phyloP scores from a whole-genome alignment of 257 asterid species.

The Lycium barbarum region DNA sequence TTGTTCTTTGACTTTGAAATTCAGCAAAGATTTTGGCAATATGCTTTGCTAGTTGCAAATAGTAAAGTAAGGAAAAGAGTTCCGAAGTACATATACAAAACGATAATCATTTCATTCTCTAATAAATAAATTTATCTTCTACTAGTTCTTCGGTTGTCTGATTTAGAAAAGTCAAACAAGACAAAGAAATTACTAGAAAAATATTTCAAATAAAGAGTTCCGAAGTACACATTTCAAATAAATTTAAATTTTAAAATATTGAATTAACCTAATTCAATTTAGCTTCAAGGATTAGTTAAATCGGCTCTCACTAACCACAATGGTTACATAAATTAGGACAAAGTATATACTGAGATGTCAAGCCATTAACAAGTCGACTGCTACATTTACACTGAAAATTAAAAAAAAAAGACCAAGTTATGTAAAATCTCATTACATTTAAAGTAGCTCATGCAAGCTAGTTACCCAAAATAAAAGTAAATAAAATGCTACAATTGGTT shows the following conservation, averaged over 20 bases:
- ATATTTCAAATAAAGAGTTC: no score
- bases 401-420: background rate
- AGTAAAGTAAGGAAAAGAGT: background rate
- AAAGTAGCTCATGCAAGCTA: no score
- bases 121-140: background rate
- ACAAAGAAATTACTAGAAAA: no score
- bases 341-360: background rate
- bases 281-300: no score
- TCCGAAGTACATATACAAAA: background rate
- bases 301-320: no score
- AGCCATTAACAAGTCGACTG: background rate
- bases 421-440: background rate
- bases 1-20: background rate
- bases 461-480: no score
- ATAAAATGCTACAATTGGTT: no score
- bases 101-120: background rate
- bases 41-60: background rate
- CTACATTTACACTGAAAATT: background rate
- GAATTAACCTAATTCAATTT: no score
- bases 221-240: no score
- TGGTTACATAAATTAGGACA: no score
- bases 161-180: background rate
- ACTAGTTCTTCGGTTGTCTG: background rate
- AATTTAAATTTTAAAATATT: no score
- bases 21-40: background rate